Percentiles rank a stretch among this genome's conserved stretches.
These are phyloP conservation scores for Blastomyces gilchristii DNA, from an alignment of 2,329 filamentous ascomycete genomes.

Conservation along the genomic window DNA sequence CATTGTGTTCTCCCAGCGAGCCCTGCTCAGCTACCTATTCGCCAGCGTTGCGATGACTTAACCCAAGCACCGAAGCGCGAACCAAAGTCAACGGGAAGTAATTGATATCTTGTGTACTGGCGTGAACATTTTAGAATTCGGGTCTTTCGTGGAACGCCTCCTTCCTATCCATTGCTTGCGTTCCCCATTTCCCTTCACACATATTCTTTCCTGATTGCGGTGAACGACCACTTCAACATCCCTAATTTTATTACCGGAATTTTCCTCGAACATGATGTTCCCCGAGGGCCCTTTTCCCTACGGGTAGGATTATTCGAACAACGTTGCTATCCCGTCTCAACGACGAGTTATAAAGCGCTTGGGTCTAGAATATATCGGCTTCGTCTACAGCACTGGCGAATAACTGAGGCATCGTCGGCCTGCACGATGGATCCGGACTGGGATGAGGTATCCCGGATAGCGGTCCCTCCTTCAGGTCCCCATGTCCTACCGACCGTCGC, in stretches of 20 bases:
- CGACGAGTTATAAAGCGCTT: not conserved
- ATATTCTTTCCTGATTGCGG: no score
- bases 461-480: slow-evolving; percentile 65
- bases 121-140: not conserved
- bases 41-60: not conserved
- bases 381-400: not conserved
- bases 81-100: not conserved
- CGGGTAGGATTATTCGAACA: slow-evolving; percentile 20
- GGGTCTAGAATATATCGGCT: not conserved
- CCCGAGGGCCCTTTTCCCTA: slow-evolving; percentile 23
- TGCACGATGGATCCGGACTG: slow-evolving; percentile 39
- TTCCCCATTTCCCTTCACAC: not conserved
- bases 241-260: not conserved
- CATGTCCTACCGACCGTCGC: slow-evolving; percentile 61
- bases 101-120: not conserved
- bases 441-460: slow-evolving; percentile 66
- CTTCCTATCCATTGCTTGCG: no score
- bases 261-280: slow-evolving; percentile 24
- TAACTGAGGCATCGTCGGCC: not conserved
- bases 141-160: not conserved
- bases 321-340: not conserved
- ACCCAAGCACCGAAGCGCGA: not conserved
- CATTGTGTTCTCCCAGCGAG: not conserved
- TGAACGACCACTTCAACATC: not conserved
- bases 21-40: not conserved